phyloP scores from a whole-genome alignment of 1,284 basidiomycete species.

The Porogramme epimiltina region DNA sequence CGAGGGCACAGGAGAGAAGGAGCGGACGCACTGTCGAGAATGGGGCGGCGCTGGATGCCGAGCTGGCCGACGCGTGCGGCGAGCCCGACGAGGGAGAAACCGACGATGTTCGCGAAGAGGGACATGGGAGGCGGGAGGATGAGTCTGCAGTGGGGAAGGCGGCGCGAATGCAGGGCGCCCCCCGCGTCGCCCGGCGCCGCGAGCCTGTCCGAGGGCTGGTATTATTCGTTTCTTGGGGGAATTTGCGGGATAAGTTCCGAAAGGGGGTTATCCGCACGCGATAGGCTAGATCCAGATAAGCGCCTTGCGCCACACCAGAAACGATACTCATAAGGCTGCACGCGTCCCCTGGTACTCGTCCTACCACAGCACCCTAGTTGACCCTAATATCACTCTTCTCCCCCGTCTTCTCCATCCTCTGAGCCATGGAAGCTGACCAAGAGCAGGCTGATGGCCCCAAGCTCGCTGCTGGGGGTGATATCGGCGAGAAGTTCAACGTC shows the following conservation, averaged over 20 bases:
- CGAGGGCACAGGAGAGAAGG: neutral
- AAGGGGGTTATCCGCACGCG: too few relatives aligned
- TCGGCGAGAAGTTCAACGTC: conserved; percentile 52
- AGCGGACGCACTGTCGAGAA: conserved; percentile 62
- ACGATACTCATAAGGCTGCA: neutral
- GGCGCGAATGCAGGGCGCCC: too few relatives aligned
- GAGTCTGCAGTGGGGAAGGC: neutral
- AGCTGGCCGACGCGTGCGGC: conserved; percentile 80
- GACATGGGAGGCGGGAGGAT: conserved; percentile 52
- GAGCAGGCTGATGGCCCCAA: too few relatives aligned
- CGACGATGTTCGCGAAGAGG: conserved; percentile 71
- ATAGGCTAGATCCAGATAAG: too few relatives aligned
- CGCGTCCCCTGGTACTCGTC: conserved; percentile 1
- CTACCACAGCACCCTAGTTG: neutral
- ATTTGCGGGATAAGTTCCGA: conserved; percentile 2
- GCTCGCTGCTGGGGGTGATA: neutral
- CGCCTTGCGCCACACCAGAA: too few relatives aligned
- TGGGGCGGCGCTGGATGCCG: conserved; percentile 71
- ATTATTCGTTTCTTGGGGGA: too few relatives aligned
- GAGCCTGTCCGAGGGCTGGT: neutral
- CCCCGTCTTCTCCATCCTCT: too few relatives aligned
- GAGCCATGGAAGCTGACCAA: too few relatives aligned
- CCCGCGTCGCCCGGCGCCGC: too few relatives aligned
- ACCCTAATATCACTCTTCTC: too few relatives aligned
- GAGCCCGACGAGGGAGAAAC: conserved; percentile 80